These are phyloP conservation scores for Pseudozyma hubeiensis DNA, from an alignment of 1,284 basidiomycete species.

Conservation along the genomic window DNA sequence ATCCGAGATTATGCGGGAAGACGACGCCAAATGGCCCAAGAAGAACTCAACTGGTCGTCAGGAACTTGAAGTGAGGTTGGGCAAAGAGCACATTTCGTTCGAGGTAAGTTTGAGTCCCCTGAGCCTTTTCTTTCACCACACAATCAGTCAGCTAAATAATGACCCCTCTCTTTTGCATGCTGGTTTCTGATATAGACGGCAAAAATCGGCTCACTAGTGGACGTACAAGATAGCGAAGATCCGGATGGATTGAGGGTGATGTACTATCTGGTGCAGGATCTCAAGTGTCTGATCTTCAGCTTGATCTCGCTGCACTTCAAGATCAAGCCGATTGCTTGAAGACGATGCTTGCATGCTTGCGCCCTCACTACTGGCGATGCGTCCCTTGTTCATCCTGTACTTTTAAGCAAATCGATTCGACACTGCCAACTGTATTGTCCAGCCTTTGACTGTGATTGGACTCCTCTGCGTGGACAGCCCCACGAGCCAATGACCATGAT, in stretches of 20 bases:
- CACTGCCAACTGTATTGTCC: no score
- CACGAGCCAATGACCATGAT: no score
- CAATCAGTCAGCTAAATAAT: background rate
- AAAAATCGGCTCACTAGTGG: conserved; percentile 95
- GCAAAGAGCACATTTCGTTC: conserved; percentile 95
- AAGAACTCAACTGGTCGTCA: conserved; percentile 98
- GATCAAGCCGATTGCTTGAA: conserved; percentile 86
- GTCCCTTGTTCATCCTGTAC: conserved; percentile 8
- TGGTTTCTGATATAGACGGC: conserved; percentile 77
- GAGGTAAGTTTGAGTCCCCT: conserved; percentile 76
- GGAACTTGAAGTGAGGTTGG: conserved; percentile 92
- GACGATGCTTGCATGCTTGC: background rate
- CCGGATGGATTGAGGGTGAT: conserved; percentile 98
- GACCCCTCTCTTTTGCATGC: background rate
- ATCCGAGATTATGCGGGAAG: conserved; percentile 96
- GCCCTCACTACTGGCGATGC: no score
- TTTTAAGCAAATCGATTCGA: background rate
- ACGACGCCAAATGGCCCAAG: conserved; percentile 97
- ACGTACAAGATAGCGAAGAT: conserved; percentile 96
- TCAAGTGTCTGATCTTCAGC: conserved; percentile 98
- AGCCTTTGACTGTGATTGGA: no score
- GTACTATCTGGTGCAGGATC: conserved; percentile 97
- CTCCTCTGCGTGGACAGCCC: no score
- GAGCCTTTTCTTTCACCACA: background rate
- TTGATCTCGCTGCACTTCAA: conserved; percentile 98